Percentiles rank a stretch among this genome's conserved stretches.
Conservation (phyloP, 1,139 yeast species). For the Blastobotrys capitulatus region DNA sequence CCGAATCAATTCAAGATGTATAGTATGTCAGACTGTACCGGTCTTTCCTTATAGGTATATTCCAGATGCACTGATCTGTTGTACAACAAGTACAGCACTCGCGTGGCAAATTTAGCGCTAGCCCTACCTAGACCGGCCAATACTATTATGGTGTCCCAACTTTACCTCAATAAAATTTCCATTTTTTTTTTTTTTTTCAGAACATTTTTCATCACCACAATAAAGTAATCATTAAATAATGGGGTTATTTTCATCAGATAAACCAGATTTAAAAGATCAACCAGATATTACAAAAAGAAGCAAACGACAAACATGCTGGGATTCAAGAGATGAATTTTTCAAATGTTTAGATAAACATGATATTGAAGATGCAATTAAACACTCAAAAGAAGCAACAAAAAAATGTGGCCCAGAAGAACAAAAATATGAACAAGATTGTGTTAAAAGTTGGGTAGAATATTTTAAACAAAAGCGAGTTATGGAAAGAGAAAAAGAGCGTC, state of each 20-base stretch:
- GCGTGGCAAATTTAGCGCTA: too few relatives aligned
- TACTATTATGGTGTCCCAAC: too few relatives aligned
- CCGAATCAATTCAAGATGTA: too few relatives aligned
- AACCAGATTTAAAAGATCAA: not conserved
- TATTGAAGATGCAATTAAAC: conserved; percentile 41
- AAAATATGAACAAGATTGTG: conserved; percentile 51
- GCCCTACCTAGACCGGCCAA: too few relatives aligned
- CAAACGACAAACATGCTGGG: conserved; percentile 61
- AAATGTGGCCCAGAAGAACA: conserved; percentile 43
- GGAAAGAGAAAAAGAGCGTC: conserved; percentile 48
- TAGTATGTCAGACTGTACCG: too few relatives aligned
- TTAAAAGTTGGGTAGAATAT: conserved; percentile 61
- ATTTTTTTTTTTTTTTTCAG: too few relatives aligned
- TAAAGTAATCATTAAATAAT: conserved; percentile 5
- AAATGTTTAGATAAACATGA: conserved; percentile 51
- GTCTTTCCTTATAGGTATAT: too few relatives aligned
- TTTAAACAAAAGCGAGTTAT: conserved; percentile 62
- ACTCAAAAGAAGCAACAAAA: conserved; percentile 25
- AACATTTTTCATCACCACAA: not conserved
- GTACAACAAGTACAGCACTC: too few relatives aligned
- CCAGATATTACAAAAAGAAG: conserved; percentile 37
- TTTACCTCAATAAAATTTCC: too few relatives aligned
- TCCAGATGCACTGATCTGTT: too few relatives aligned
- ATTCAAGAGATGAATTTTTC: conserved; percentile 54
- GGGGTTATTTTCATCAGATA: conserved; percentile 15